Evolutionary conservation across 805 yeast genomes (phyloP).

Genomic region (Candida suzukii): DNA sequence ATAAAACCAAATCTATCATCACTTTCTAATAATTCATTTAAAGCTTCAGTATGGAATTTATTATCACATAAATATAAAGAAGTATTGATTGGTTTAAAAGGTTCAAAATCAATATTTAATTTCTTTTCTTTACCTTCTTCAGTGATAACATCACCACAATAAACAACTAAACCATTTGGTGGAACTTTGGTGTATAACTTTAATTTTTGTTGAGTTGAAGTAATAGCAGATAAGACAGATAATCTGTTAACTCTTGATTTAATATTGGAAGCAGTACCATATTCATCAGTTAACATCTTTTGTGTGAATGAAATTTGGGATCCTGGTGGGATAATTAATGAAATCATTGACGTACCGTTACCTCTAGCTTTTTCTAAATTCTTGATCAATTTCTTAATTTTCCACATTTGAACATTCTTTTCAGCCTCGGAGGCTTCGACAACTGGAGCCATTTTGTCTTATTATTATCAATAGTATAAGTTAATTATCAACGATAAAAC

Average conservation of each 20-base stretch:
- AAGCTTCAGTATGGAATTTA: slow-evolving; percentile 96
- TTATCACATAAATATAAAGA: slow-evolving; percentile 93
- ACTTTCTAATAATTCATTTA: slow-evolving; percentile 86
- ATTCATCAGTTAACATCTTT: slow-evolving; percentile 94
- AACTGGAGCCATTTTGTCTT: slow-evolving; percentile 27
- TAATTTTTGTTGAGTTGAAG: slow-evolving; percentile 95
- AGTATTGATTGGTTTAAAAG: slow-evolving; percentile 98
- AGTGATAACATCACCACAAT: slow-evolving; percentile 97
- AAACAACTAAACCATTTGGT: slow-evolving; percentile 87
- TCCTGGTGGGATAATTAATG: slow-evolving; percentile 90
- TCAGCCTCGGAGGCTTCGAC: slow-evolving; percentile 78
- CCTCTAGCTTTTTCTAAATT: slow-evolving; percentile 89
- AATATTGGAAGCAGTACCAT: slow-evolving; percentile 97
- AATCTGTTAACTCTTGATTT: slow-evolving; percentile 96
- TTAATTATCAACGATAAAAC: background rate
- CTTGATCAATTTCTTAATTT: slow-evolving; percentile 90
- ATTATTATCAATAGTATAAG: background rate
- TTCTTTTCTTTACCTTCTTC: slow-evolving; percentile 97
- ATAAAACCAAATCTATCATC: slow-evolving; percentile 97
- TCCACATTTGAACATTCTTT: slow-evolving; percentile 98
- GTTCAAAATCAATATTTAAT: slow-evolving; percentile 95
- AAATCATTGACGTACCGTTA: slow-evolving; percentile 98
- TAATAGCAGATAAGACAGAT: slow-evolving; percentile 92
- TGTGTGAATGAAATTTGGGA: slow-evolving; percentile 85
- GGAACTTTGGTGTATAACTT: slow-evolving; percentile 88